These are phyloP conservation scores for Mariannaea sp. DNA, from an alignment of 2,329 filamentous ascomycete genomes.

Conservation along the genomic window DNA sequence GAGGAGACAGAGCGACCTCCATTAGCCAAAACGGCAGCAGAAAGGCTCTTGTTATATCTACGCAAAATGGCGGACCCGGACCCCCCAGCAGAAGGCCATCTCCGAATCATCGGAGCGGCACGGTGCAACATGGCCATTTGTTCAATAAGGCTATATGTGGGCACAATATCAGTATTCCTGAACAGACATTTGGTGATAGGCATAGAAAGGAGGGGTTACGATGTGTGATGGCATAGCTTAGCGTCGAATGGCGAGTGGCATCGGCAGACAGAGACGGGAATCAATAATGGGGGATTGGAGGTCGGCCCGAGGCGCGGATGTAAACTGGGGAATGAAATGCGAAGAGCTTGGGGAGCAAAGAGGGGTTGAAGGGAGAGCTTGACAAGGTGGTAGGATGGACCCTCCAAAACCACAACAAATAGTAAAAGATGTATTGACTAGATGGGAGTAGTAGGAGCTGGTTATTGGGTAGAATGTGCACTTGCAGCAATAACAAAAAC, in stretches of 20 bases:
- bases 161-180: constrained; percentile 14
- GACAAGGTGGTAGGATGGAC: not conserved
- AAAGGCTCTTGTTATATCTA: constrained; percentile 27
- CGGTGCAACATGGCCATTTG: constrained; percentile 37
- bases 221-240: not conserved
- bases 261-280: constrained; percentile 12
- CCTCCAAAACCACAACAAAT: not conserved
- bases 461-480: constrained; percentile 17
- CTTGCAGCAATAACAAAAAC: constrained; percentile 6
- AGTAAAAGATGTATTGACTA: constrained; percentile 8
- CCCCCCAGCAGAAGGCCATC: constrained; percentile 24
- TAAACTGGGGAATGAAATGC: constrained; percentile 2
- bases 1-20: constrained; percentile 18
- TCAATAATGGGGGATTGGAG: not conserved
- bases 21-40: constrained; percentile 7
- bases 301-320: constrained; percentile 4
- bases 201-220: constrained; percentile 1
- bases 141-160: constrained; percentile 14
- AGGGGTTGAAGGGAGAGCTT: not conserved
- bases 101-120: constrained; percentile 30
- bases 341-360: not conserved
- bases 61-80: constrained; percentile 18
- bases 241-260: not conserved
- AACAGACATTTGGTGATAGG: not conserved
- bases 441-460: constrained; percentile 23